phyloP scores from a whole-genome alignment of 2,329 filamentous ascomycete genomes.

The Chrysosporium keratinophilum region DNA sequence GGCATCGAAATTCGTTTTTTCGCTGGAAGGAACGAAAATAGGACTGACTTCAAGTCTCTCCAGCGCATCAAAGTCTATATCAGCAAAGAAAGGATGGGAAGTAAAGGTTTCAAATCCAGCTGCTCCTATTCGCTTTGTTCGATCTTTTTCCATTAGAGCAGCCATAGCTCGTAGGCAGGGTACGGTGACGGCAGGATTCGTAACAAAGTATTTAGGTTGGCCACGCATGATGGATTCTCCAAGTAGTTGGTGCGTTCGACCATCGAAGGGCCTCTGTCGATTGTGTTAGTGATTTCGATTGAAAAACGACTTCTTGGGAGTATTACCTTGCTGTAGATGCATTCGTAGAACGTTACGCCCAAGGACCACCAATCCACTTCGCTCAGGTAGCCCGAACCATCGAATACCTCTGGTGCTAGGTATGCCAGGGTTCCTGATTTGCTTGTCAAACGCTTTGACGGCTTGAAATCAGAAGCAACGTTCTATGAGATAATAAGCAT shows the following conservation, averaged over 20 bases:
- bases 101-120: constrained; percentile 74
- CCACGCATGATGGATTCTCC: constrained; percentile 71
- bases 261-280: constrained; percentile 76
- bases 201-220: constrained; percentile 80
- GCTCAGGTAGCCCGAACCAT: constrained; percentile 75
- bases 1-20: constrained; percentile 98
- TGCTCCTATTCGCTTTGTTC: constrained; percentile 69
- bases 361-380: constrained; percentile 98
- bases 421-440: constrained; percentile 96
- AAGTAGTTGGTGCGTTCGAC: constrained; percentile 69
- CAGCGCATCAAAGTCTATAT: constrained; percentile 72
- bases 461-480: constrained; percentile 84
- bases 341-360: constrained; percentile 97
- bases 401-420: constrained; percentile 88
- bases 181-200: constrained; percentile 78
- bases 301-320: not conserved
- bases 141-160: constrained; percentile 69
- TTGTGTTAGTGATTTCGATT: constrained; percentile 24
- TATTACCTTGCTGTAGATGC: constrained; percentile 92
- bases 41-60: constrained; percentile 82
- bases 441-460: constrained; percentile 74
- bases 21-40: constrained; percentile 83
- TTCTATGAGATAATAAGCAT: constrained; percentile 49
- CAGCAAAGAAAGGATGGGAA: constrained; percentile 77
- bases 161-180: constrained; percentile 82